phyloP scores from a whole-genome alignment of 208 protist genomes.

The Tritrichomonas foetus region DNA sequence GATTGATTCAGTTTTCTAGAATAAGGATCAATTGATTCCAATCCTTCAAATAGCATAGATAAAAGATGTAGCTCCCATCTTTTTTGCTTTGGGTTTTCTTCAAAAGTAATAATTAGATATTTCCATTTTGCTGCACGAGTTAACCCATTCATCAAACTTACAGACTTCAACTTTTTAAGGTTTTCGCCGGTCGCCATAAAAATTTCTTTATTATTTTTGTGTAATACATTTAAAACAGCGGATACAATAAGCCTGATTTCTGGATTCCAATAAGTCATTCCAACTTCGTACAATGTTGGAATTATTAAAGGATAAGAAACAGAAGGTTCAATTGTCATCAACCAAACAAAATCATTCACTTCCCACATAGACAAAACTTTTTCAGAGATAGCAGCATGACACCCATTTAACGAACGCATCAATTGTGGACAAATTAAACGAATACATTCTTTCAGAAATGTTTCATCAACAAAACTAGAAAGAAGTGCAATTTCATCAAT shows the following conservation, averaged over 20 bases:
- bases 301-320: not conserved
- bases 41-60: too few species aligned
- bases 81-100: not conserved
- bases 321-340: not conserved
- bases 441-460: not conserved
- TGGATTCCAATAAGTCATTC: not conserved
- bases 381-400: not conserved
- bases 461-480: conserved; percentile 24
- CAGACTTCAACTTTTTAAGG: not conserved
- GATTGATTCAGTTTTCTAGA: too few species aligned
- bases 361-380: not conserved
- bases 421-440: not conserved
- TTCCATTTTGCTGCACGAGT: not conserved
- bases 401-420: not conserved
- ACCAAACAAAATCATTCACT: conserved; percentile 30
- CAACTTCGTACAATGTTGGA: not conserved
- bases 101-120: not conserved
- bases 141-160: not conserved
- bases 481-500: conserved; percentile 29
- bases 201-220: not conserved
- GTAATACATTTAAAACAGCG: not conserved
- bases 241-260: not conserved
- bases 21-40: too few species aligned
- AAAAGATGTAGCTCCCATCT: too few species aligned
- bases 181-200: not conserved